Evolutionary conservation across 257 asterid species (phyloP).

Genomic region (Solanum clarkiae): DNA sequence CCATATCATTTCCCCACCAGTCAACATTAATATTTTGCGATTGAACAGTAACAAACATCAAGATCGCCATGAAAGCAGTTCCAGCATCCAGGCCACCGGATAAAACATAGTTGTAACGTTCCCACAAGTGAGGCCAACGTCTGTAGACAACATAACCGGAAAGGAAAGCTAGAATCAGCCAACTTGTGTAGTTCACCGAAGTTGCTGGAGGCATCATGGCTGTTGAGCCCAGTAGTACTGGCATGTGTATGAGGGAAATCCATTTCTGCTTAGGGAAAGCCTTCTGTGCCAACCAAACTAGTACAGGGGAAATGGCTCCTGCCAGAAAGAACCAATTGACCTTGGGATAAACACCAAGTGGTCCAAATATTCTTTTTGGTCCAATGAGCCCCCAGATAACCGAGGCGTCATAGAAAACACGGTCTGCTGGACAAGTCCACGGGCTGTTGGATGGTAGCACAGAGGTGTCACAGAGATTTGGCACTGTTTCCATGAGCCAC

Average conservation of each 20-base stretch:
- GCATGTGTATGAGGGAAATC: constrained; percentile 33
- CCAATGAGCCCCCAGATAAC: constrained; percentile 61
- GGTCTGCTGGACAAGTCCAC: constrained; percentile 45
- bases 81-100: constrained; percentile 63
- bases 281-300: constrained; percentile 28
- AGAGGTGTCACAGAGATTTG: constrained; percentile 33
- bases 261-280: constrained; percentile 25
- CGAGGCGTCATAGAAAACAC: constrained; percentile 40
- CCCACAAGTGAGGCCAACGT: constrained; percentile 32
- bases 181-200: constrained; percentile 43
- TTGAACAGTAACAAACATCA: constrained; percentile 21
- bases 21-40: background rate
- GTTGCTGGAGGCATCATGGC: constrained; percentile 46
- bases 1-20: constrained; percentile 54
- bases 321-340: constrained; percentile 48
- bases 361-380: constrained; percentile 41
- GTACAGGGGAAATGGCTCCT: constrained; percentile 30
- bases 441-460: constrained; percentile 24
- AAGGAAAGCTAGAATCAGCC: constrained; percentile 26
- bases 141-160: constrained; percentile 32
- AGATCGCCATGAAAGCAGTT: constrained; percentile 30
- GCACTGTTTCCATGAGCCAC: constrained; percentile 41
- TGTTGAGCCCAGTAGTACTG: constrained; percentile 33
- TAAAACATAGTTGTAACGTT: constrained; percentile 36
- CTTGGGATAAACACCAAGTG: constrained; percentile 24